These are phyloP conservation scores for Euphorbia pulcherrima DNA, from an alignment of 345 rosid species.

Conservation along the genomic window DNA sequence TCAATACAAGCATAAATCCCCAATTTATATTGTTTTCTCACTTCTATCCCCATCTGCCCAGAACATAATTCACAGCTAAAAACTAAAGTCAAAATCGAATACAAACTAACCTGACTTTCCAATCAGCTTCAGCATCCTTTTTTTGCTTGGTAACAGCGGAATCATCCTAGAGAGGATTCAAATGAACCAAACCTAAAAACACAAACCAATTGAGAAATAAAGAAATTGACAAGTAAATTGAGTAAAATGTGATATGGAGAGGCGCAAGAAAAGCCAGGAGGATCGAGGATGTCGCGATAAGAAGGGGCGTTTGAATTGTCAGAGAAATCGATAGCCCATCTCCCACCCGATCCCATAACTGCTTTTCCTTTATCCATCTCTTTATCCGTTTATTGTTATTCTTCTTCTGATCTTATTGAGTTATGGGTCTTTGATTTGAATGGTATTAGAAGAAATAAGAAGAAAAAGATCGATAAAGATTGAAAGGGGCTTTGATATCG, in stretches of 20 bases:
- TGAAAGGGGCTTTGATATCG: no score
- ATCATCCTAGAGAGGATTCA: slow-evolving; percentile 57
- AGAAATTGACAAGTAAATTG: not conserved
- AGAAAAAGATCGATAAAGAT: not conserved
- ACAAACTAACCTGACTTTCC: slow-evolving; percentile 76
- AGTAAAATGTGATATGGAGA: slow-evolving; percentile 68
- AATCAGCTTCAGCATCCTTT: slow-evolving; percentile 96
- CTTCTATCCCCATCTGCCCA: no score
- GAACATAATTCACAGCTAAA: slow-evolving; percentile 2
- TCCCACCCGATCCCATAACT: slow-evolving; percentile 86
- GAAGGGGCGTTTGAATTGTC: slow-evolving; percentile 74
- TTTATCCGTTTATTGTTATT: not conserved
- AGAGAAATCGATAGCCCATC: slow-evolving; percentile 97
- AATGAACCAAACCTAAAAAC: no score
- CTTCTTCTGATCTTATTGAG: not conserved
- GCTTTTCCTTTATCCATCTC: slow-evolving; percentile 95
- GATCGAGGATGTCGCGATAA: slow-evolving; percentile 87
- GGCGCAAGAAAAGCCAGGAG: slow-evolving; percentile 86
- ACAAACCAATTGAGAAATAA: not conserved
- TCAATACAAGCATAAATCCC: not conserved
- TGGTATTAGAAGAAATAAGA: not conserved
- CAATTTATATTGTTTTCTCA: not conserved
- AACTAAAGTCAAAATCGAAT: not conserved
- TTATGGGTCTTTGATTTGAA: not conserved
- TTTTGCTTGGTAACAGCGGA: slow-evolving; percentile 76